Base-by-base conservation (phyloP, 2,329 filamentous ascomycete species). In the Cladosporium colombiae region DNA sequence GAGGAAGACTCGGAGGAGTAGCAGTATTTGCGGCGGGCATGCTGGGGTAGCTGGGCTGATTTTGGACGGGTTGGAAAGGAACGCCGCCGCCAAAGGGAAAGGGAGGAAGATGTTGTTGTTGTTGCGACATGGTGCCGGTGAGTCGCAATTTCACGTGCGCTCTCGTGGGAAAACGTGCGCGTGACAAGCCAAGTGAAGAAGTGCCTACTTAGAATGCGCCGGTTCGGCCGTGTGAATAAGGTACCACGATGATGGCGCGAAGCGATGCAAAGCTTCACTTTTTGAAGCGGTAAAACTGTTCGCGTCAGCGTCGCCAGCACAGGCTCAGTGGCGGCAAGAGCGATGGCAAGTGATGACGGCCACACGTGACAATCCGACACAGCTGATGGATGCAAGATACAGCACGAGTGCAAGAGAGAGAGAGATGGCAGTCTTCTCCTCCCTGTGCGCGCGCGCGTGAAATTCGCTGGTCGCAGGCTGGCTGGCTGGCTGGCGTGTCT, bases 111-210 rank as follows among this genome's bases (percentile, higher is more conserved):
- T 46, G 40, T 23, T 46, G 37, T 40, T 40, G 37, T 71, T 44
- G 40, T 71, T 68, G 56, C 62, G 71, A 65, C 68, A 71, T 71
- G 46, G 50, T 65, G 58, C 25, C 60, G 57, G n/a, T 29, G 33
- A 25, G 31, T 11, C 18, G 52, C 27, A 8, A 25, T 11, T 53
- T 64, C 35, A 66, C 66, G 62, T 60, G 61, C 50, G 60, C 46
- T 18, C 66, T 53, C 60, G 58, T 62, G 29, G 18, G 40, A 46
- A 37, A 55, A 31, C 50, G 65, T 62, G 63, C 66, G 66, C 68
- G 65, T 64, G 31, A 66, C 27, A 29, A 29, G 4, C 27, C 50
- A 64, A 64, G 62, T 23, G 50, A 53, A 31, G 25, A 21, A 16
- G 10, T 31, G 27, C 25, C 50, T 53, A 53, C 50, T 21, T 29